Conservation (phyloP, 345 rosid species). For the Bruguiera gymnorhiza region DNA sequence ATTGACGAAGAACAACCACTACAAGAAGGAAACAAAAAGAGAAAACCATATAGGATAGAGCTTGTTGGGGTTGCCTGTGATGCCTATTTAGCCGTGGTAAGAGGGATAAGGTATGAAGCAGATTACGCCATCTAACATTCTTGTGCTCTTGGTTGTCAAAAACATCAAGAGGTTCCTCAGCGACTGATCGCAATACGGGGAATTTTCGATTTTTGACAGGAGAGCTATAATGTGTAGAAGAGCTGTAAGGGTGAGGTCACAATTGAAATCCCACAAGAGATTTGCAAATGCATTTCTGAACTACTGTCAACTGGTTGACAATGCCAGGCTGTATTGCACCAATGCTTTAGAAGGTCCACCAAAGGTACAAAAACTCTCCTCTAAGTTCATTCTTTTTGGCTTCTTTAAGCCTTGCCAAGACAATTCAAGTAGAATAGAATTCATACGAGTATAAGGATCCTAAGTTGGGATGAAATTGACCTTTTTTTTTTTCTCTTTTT, state of each 20-base stretch:
- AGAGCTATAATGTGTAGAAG: slow-evolving; percentile 77
- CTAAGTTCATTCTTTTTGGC: slow-evolving; percentile 2
- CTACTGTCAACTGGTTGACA: slow-evolving; percentile 74
- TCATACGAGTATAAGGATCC: background rate
- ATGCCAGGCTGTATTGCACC: slow-evolving; percentile 79
- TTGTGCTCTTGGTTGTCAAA: background rate
- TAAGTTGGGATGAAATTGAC: too few species aligned
- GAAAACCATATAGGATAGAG: slow-evolving; percentile 80
- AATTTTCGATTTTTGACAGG: slow-evolving; percentile 29
- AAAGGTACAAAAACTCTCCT: slow-evolving; percentile 38
- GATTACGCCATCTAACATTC: background rate
- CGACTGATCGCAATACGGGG: too few species aligned
- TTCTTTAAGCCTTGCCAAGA: background rate
- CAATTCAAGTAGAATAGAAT: background rate
- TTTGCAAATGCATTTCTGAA: slow-evolving; percentile 75
- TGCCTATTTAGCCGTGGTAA: slow-evolving; percentile 75
- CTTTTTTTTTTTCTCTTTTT: too few species aligned
- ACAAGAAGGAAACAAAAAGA: slow-evolving; percentile 14
- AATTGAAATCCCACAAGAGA: slow-evolving; percentile 76
- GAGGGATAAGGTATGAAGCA: slow-evolving; percentile 70
- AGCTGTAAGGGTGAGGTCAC: slow-evolving; percentile 85
- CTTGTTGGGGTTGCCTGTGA: slow-evolving; percentile 88
- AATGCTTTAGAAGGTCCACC: slow-evolving; percentile 73
- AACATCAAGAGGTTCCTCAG: background rate
- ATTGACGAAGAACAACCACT: slow-evolving; percentile 41